phyloP scores from a whole-genome alignment of 23 red algal genomes.

The Gracilaria gracilis region DNA sequence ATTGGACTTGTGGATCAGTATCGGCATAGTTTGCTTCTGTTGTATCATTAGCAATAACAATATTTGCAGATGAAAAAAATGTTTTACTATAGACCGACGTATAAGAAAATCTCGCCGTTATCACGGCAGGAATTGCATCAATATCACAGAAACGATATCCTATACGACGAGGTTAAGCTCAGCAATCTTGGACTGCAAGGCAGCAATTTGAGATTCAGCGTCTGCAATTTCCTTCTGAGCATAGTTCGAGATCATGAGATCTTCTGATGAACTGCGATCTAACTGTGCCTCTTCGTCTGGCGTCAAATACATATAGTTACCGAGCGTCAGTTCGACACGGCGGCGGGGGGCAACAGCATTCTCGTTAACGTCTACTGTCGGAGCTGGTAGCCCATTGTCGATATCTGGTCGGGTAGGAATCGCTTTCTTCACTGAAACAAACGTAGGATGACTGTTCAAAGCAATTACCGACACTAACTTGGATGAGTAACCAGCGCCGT shows the following conservation, averaged over 20 bases:
- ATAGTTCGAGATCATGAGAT: slow-evolving; percentile 38
- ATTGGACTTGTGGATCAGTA: background rate
- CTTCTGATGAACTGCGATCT: background rate
- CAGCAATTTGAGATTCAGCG: slow-evolving; percentile 47
- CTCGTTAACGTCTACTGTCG: slow-evolving; percentile 36
- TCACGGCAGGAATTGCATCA: background rate
- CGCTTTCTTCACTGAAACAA: slow-evolving; percentile 60
- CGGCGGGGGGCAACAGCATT: slow-evolving; percentile 21
- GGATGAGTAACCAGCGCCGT: slow-evolving; percentile 76
- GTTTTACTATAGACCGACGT: background rate
- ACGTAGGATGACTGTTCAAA: slow-evolving; percentile 33
- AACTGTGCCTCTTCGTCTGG: slow-evolving; percentile 25
- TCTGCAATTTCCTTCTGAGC: slow-evolving; percentile 63
- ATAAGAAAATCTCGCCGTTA: background rate
- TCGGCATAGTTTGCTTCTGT: background rate
- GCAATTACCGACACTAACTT: slow-evolving; percentile 57
- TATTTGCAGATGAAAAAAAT: slow-evolving; percentile 10
- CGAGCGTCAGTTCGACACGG: slow-evolving; percentile 63
- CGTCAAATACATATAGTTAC: slow-evolving; percentile 78
- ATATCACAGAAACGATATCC: background rate
- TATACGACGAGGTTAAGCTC: slow-evolving; percentile 40
- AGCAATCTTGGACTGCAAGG: slow-evolving; percentile 59
- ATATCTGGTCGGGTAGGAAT: slow-evolving; percentile 79
- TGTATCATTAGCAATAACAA: slow-evolving; percentile 10
- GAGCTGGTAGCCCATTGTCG: slow-evolving; percentile 17